These are phyloP conservation scores for Trypanosoma theileri DNA, from an alignment of 208 protist species.

Conservation along the genomic window DNA sequence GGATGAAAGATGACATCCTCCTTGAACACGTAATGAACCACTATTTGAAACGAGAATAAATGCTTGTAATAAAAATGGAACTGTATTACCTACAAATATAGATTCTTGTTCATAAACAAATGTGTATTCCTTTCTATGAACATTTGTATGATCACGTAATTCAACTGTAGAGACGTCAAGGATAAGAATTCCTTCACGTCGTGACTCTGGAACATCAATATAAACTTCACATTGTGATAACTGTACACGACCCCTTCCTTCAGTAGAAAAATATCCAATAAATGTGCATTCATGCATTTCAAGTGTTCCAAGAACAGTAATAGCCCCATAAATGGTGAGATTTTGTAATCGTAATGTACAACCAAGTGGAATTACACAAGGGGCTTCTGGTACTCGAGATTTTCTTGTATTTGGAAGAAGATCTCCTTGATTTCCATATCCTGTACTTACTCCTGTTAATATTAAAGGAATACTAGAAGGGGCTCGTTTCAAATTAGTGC, in stretches of 20 bases:
- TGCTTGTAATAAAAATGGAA: conserved; percentile 30
- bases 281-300: conserved; percentile 58
- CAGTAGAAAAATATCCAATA: conserved; percentile 46
- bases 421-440: background rate
- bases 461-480: background rate
- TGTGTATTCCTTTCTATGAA: conserved; percentile 23
- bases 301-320: conserved; percentile 55
- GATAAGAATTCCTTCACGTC: conserved; percentile 57
- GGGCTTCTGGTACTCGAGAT: background rate
- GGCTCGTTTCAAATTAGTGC: background rate
- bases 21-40: conserved; percentile 40
- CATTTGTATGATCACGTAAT: conserved; percentile 35
- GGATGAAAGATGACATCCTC: conserved; percentile 33
- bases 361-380: conserved; percentile 38
- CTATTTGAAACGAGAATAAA: conserved; percentile 73
- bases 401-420: conserved; percentile 16
- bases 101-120: conserved; percentile 2
- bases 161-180: conserved; percentile 60
- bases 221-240: conserved; percentile 39
- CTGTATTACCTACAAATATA: background rate
- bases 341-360: conserved; percentile 46
- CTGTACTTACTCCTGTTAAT: background rate
- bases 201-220: conserved; percentile 31
- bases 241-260: conserved; percentile 42
- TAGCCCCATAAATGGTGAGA: conserved; percentile 51